phyloP scores from a whole-genome alignment of 257 asterid genomes.

The Gardenia jasminoides region DNA sequence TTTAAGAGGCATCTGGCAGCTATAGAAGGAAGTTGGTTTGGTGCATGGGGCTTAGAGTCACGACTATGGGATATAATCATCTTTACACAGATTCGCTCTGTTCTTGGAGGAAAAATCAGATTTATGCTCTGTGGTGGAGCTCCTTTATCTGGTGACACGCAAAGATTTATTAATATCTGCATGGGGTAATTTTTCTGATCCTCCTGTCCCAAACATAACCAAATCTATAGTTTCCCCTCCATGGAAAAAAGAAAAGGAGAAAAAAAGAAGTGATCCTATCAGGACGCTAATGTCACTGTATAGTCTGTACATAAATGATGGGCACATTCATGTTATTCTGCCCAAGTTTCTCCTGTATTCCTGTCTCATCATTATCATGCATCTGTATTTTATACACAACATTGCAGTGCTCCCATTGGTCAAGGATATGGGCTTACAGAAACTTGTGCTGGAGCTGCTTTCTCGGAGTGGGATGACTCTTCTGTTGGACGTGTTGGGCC shows the following conservation, averaged over 20 bases:
- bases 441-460: constrained; percentile 92
- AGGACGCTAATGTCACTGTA: background rate
- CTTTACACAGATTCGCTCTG: constrained; percentile 61
- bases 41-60: constrained; percentile 80
- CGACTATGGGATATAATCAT: constrained; percentile 63
- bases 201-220: background rate
- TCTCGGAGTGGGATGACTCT: constrained; percentile 78
- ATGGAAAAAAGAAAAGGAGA: background rate
- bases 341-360: constrained; percentile 6
- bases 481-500: constrained; percentile 97
- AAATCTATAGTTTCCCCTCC: background rate
- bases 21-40: constrained; percentile 88
- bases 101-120: constrained; percentile 87
- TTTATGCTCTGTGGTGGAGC: constrained; percentile 99
- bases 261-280: constrained; percentile 2
- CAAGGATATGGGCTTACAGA: constrained; percentile 97
- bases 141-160: constrained; percentile 89
- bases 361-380: background rate
- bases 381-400: constrained; percentile 13
- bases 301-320: background rate
- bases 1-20: constrained; percentile 67
- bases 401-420: constrained; percentile 80
- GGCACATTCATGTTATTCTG: background rate
- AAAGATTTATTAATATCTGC: constrained; percentile 91
- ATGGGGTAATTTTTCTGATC: constrained; percentile 62